Conservation (phyloP, 371 early-diverging fungal genomes). For the Rhizopus stolonifer region DNA sequence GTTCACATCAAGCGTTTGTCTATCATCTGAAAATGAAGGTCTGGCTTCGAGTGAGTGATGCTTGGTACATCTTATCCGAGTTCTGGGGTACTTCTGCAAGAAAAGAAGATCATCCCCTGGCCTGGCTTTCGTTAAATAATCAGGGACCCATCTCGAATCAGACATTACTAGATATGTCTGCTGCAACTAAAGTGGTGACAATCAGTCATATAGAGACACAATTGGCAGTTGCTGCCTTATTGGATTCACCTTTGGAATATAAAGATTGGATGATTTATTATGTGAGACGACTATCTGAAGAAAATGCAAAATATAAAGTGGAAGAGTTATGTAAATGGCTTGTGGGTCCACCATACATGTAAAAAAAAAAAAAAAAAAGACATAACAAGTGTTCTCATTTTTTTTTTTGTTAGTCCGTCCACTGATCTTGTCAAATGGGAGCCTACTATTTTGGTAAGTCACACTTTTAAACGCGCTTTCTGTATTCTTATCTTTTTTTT, state of each 20-base stretch:
- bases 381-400: no score
- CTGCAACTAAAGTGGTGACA: constrained; percentile 20
- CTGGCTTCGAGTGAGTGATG: constrained; percentile 76
- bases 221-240: constrained; percentile 58
- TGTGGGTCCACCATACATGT: constrained; percentile 60
- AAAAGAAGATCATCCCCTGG: constrained; percentile 26
- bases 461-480: not conserved
- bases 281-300: constrained; percentile 68
- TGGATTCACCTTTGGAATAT: constrained; percentile 66
- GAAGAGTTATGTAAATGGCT: constrained; percentile 75
- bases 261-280: constrained; percentile 66
- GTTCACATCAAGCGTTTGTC: constrained; percentile 70
- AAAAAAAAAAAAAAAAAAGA: no score
- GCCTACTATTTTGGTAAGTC: constrained; percentile 28
- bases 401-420: constrained; percentile 8
- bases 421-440: constrained; percentile 26
- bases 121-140: constrained; percentile 34
- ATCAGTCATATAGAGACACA: constrained; percentile 53
- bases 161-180: not conserved
- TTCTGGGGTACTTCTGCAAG: constrained; percentile 49
- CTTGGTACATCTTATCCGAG: constrained; percentile 58
- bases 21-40: constrained; percentile 68
- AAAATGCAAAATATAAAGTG: constrained; percentile 58
- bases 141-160: not conserved
- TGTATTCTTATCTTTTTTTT: not conserved